A percentile compares a stretch with the other conserved stretches of the same genome.
phyloP scores from a whole-genome alignment of 78 protist genomes.

The Guillardia theta region DNA sequence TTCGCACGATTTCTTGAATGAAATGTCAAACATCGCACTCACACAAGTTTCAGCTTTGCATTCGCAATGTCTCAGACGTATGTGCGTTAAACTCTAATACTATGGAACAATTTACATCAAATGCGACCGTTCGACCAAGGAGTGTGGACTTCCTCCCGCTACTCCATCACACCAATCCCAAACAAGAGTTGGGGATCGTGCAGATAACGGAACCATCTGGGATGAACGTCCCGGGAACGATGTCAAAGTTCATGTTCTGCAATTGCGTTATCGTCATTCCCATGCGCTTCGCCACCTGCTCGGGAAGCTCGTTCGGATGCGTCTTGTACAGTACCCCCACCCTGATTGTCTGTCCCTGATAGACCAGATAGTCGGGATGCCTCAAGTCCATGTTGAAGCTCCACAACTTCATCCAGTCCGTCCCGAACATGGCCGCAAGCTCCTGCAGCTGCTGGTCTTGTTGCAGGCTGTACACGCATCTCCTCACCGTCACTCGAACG shows the following conservation, averaged over 20 bases:
- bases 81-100: no score
- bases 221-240: neutral
- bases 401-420: neutral
- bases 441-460: constrained; percentile 14
- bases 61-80: no score
- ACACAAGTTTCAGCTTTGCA: no score
- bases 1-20: no score
- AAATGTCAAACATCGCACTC: no score
- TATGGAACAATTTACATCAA: no score
- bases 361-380: neutral
- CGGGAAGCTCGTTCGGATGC: neutral
- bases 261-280: neutral
- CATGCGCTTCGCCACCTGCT: neutral
- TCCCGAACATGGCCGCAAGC: neutral
- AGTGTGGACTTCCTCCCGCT: no score
- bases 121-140: no score
- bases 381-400: neutral
- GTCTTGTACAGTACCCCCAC: neutral
- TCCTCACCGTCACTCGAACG: neutral
- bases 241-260: neutral
- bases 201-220: neutral
- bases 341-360: neutral
- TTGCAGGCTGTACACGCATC: neutral
- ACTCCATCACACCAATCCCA: no score
- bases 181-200: neutral